Evolutionary conservation across 1,284 basidiomycete species (phyloP), one percentile per base, ranked within the genome.

Genomic region (Heterobasidion occidentale): DNA sequence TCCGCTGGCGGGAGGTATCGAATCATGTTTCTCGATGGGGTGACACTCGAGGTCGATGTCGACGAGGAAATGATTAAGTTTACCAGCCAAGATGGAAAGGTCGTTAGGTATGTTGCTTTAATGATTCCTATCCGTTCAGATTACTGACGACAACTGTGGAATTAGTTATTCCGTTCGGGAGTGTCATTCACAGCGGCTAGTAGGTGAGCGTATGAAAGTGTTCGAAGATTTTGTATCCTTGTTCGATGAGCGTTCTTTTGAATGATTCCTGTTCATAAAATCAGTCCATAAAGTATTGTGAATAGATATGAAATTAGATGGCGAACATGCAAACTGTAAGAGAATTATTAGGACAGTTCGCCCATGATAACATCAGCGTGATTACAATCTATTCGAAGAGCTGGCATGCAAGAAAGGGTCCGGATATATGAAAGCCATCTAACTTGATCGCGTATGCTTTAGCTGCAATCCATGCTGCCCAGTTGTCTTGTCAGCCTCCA

Each of bases 11-110:
- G 73, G 9, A 61, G 68, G 33, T 77, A 77, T 59, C 71, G 68
- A 58, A 69, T 78, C 15, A 75, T 78, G 75, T 78, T 77, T 54
- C 56, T 74, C n/a, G 76, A 78, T 63, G 76, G 76, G 1, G 66
- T 67, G 34, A 61, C 68, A 20, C 62, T 78, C 58, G 72, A 76
- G 52, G 67, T 78, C 48, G 73, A 77, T 56, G 69, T 72, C 2
- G 73, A 74, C 52, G 71, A 76, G 56, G 74, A 76, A 46, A 70
- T 69, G 65, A 69, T 71, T 1, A 70, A 74, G 58, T 65, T 73
- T 45, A 67, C 60, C 17, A 64, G 62, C 44, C 60, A 56, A 46
- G 55, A 64, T 3, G 73, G 71, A 1, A 61, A 63, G 36, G 60
- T 58, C 17, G 62, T 63, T 2, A 65, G 67, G 75, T 74, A 53